Conservation (phyloP, 75 land plant genomes). For the Adiantum capillusveneris region DNA sequence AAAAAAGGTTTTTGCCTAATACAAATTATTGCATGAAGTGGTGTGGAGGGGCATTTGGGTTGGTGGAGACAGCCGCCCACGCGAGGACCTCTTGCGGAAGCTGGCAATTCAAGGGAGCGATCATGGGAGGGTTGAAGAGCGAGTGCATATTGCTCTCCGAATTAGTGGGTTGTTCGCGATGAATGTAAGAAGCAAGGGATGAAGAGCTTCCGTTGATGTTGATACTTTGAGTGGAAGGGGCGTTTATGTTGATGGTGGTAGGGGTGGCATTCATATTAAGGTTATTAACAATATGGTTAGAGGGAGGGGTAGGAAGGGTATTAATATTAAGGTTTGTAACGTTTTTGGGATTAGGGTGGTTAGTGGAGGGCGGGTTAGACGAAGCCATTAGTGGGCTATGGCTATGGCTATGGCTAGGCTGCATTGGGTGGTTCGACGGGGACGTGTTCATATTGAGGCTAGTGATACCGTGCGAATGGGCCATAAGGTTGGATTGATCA, state of each 20-base stretch:
- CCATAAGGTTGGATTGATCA: constrained; percentile 16
- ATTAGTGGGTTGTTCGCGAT: no score
- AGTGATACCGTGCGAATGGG: constrained; percentile 17
- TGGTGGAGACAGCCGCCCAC: constrained; percentile 16
- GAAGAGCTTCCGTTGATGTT: no score
- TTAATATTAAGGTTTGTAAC: constrained; percentile 3
- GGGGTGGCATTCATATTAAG: no score
- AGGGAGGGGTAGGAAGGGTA: no score
- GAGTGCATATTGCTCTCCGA: no score
- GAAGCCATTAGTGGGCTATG: neutral
- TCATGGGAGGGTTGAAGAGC: no score
- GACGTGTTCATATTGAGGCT: neutral
- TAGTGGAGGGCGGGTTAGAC: neutral
- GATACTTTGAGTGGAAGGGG: no score
- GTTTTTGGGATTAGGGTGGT: constrained; percentile 15
- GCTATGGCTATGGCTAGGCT: neutral
- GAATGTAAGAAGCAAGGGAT: no score
- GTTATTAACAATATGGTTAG: no score
- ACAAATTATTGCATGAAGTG: neutral
- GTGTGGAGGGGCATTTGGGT: constrained; percentile 2
- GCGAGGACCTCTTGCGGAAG: constrained; percentile 33
- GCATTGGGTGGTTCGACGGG: neutral
- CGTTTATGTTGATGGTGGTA: no score
- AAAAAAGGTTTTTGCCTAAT: neutral
- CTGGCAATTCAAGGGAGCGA: constrained; percentile 7